Percentiles rank a stretch among this genome's conserved stretches.
Evolutionary conservation across 352 stramenopile species (phyloP).

Genomic region (Chrysophaeum taylorii): DNA sequence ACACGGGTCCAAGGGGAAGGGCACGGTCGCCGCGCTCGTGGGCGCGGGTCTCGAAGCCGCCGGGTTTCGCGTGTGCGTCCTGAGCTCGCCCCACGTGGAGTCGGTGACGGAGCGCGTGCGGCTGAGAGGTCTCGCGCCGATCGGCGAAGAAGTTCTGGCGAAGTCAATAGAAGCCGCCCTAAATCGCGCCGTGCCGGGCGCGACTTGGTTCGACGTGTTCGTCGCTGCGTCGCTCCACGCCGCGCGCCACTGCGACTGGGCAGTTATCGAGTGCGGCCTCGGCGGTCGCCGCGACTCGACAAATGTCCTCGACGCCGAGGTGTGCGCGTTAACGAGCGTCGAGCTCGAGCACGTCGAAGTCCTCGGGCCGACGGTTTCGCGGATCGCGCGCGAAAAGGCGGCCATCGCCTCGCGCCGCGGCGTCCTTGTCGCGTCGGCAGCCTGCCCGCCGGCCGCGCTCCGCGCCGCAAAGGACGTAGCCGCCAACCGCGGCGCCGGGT

Average conservation of each 20-base stretch:
- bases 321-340: not conserved
- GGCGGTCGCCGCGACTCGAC: not conserved
- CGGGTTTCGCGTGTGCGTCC: not conserved
- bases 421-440: not conserved
- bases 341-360: not conserved
- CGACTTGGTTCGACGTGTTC: not conserved
- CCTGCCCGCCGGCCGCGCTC: no score
- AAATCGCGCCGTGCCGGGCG: not conserved
- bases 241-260: not conserved
- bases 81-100: not conserved
- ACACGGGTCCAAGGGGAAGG: not conserved
- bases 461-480: no score
- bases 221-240: not conserved
- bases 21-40: not conserved
- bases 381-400: not conserved
- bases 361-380: no score
- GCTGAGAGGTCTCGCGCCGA: not conserved
- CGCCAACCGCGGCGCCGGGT: no score
- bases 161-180: not conserved
- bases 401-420: not conserved
- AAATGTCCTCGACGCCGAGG: not conserved
- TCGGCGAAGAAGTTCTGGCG: not conserved
- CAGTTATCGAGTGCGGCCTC: not conserved
- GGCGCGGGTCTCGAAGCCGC: not conserved
- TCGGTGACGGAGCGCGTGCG: not conserved